These are phyloP conservation scores for Crataegus laevigata DNA, from an alignment of 306 rosid species.

Conservation along the genomic window DNA sequence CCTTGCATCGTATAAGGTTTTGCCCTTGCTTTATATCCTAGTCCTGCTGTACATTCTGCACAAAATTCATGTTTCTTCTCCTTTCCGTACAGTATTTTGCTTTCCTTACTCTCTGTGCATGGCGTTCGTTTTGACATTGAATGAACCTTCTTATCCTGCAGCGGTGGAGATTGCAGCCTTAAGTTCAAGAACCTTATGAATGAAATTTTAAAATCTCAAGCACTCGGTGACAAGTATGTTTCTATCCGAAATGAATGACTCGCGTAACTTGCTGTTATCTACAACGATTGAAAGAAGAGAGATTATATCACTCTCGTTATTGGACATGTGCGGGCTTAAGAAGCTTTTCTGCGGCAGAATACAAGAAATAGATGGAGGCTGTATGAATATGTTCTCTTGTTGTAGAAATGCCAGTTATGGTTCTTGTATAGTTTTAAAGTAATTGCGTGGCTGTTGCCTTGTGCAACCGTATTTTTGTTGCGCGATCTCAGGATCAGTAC, in stretches of 20 bases:
- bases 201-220: conserved; percentile 72
- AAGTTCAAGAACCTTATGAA: conserved; percentile 89
- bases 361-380: neutral
- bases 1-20: conserved; percentile 89
- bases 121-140: neutral
- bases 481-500: neutral
- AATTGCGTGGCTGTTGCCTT: neutral
- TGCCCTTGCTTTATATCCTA: conserved; percentile 15
- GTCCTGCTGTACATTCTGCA: neutral
- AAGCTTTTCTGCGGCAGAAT: neutral
- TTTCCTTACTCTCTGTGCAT: neutral
- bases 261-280: neutral
- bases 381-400: neutral
- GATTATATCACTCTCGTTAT: neutral
- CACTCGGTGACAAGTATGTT: conserved; percentile 71
- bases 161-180: conserved; percentile 94
- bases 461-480: neutral
- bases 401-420: neutral
- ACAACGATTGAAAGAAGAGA: neutral
- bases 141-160: conserved; percentile 27
- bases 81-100: too few species aligned
- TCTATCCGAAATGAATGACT: conserved; percentile 86
- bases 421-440: conserved; percentile 19
- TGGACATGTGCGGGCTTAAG: neutral
- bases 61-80: neutral